A percentile compares a stretch with the other conserved stretches of the same genome.
Conservation (phyloP, 176 grass and related monocot species). For the Tuctoria greenei region DNA sequence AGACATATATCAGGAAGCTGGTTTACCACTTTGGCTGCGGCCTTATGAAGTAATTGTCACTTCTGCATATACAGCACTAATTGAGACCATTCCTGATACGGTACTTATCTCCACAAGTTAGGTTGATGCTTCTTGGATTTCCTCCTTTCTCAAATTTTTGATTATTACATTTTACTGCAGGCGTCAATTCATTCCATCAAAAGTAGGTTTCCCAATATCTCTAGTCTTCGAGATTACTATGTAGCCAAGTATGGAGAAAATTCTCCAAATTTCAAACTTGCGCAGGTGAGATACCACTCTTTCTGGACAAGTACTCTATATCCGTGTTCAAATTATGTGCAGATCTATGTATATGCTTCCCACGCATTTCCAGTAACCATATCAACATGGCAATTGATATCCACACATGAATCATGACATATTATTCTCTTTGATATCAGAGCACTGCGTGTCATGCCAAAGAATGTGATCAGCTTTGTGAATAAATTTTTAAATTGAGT, state of each 20-base stretch:
- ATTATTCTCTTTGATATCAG: neutral
- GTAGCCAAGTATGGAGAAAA: conserved; percentile 96
- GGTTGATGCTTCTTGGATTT: conserved; percentile 13
- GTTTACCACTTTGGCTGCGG: conserved; percentile 95
- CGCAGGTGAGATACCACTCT: conserved; percentile 56
- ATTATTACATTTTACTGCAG: conserved; percentile 45
- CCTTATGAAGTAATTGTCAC: conserved; percentile 98
- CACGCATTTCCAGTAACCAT: neutral
- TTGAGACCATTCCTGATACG: conserved; percentile 99
- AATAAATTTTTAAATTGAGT: neutral
- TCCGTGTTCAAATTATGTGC: neutral
- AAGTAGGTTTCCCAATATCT: conserved; percentile 88
- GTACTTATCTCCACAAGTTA: conserved; percentile 40
- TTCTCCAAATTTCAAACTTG: conserved; percentile 93
- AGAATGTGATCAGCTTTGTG: neutral
- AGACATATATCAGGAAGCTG: conserved; percentile 99
- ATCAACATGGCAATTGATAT: neutral
- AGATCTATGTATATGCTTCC: conserved; percentile 3
- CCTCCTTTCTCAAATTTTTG: conserved; percentile 22
- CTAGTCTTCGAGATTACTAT: conserved; percentile 84
- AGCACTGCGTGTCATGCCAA: neutral
- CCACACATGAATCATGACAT: neutral
- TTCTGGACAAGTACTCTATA: neutral
- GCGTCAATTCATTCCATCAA: conserved; percentile 99
- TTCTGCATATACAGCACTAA: conserved; percentile 94